Base-by-base conservation (phyloP, 2,329 filamentous ascomycete species). In the Rosellinia necatrix region DNA sequence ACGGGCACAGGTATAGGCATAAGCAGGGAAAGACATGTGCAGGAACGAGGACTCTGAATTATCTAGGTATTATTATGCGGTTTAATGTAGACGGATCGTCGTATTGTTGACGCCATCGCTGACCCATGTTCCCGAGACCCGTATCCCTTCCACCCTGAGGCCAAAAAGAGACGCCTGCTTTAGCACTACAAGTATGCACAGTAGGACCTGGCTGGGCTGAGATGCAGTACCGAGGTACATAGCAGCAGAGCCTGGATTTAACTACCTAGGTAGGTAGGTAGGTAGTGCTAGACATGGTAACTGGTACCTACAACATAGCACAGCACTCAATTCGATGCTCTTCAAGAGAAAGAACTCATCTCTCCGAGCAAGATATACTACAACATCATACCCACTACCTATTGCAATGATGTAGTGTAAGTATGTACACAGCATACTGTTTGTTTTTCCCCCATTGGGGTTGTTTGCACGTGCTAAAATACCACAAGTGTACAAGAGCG, bases 41-140 rank as follows among this genome's bases (percentile, higher is more conserved):
- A 43, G 25, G 44, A 32, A 43, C 19, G 19, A 15, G 24, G 19
- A 25, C 19, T 17, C 30, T 30, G 41, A 15, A 29, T 13, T 12
- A 37, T n/a, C 13, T 40, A 4, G 10, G 17, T 44, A 8, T 17
- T 32, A 27, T 19, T 13, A 38, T 32, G 24, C 12, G 15, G 27
- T 48, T 30, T 21, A 30, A n/a, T 10, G 25, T 13, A 24, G 13
- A 40, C 40, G 13, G 42, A 42, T 57, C 53, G 53, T 57, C 53
- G 53, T 51, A 17, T 44, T 30, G 49, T 60, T 54, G 49, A 57
- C 57, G 53, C 57, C 46, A 54, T 50, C 32, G 34, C 49, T 15
- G 29, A 50, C 35, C 44, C 53, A 53, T 47, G 53, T 50, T 51
- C 46, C 49, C 24, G 34, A 53, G 46, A 42, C 49, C 53, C 49